phyloP scores from a whole-genome alignment of 352 stramenopile species.

The Phytophthora litchii region DNA sequence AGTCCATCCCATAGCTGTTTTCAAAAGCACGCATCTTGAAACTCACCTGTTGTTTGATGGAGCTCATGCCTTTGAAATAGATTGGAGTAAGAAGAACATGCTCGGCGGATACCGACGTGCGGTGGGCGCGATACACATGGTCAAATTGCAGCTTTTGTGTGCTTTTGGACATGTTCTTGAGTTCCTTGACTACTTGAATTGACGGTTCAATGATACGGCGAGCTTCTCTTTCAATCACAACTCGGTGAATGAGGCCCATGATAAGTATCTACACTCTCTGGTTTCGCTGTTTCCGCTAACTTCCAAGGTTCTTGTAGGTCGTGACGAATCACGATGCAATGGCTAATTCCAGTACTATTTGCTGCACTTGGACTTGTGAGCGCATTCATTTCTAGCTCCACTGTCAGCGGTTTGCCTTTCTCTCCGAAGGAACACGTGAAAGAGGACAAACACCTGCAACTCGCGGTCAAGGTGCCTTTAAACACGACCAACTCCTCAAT shows the following conservation, averaged over 20 bases:
- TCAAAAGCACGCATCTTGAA: constrained; percentile 26
- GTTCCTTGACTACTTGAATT: too few relatives aligned
- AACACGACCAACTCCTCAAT: constrained; percentile 15
- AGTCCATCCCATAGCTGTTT: constrained; percentile 15
- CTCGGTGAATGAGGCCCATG: too few relatives aligned
- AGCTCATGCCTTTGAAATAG: background rate
- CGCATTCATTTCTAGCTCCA: too few relatives aligned
- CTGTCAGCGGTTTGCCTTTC: constrained; percentile 38
- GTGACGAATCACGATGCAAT: background rate
- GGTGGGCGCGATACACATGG: too few relatives aligned
- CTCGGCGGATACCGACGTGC: too few relatives aligned
- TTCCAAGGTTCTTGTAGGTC: too few relatives aligned
- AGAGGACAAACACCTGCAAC: constrained; percentile 19
- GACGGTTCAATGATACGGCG: too few relatives aligned
- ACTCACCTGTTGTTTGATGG: constrained; percentile 12
- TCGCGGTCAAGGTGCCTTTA: constrained; percentile 31
- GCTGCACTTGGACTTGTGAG: background rate
- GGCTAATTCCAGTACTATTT: background rate
- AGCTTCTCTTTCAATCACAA: too few relatives aligned
- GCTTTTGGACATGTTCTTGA: too few relatives aligned
- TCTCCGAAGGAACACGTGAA: constrained; percentile 38
- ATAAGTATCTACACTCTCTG: too few relatives aligned
- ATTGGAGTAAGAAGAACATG: background rate
- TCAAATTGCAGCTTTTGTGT: too few relatives aligned
- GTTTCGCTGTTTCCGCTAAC: too few relatives aligned